Base-by-base conservation (phyloP, 192 early-diverging fungal genomes). In the Coemansia erecta region DNA sequence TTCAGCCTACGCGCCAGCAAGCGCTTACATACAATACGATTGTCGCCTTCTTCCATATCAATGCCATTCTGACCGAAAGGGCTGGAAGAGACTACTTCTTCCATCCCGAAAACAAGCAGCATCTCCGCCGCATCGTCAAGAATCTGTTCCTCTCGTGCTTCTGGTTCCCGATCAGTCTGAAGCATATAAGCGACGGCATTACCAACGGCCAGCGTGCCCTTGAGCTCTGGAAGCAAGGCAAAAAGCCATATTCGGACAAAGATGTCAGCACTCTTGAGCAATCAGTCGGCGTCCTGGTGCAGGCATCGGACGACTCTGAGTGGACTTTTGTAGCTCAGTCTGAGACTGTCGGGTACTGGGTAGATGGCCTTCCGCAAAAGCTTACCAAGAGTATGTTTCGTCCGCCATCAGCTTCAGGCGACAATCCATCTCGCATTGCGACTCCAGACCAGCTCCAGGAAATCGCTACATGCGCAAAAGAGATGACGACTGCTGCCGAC, bases 81-180 rank as follows among this genome's bases (percentile, higher is more conserved):
- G 69, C 47, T 10, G 87, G 84, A 14, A 68, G 77, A 24, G 91
- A 93, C 61, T 93, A 93, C 60, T 83, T 92, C 31, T 90, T 90
- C 54, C 86, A 89, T 43, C 75, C 81, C 0, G 70, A 76, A 7
- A 87, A 89, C 66, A 71, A 68, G 13, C 81, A 68, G 28, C 70
- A 82, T 47, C 62, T 91, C 21, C 61, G 81, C 0, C 77, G 78
- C 54, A 83, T 83, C n/a, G 80, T 87, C 5, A 63, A 74, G 19
- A 92, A 90, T 46, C 66, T 92, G 28, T 84, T 82, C 46, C 66
- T 79, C 37, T 63, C 81, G 7, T 87, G 87, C 53, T 86, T 85
- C 47, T 91, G 90, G 90, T 85, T 85, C 49, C 66, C 82, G 0
- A 78, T 70, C 37, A 70, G 64, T 35, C 39, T 56, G 8, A 69